phyloP scores from a whole-genome alignment of 1,284 basidiomycete genomes.

The Somion occarium region DNA sequence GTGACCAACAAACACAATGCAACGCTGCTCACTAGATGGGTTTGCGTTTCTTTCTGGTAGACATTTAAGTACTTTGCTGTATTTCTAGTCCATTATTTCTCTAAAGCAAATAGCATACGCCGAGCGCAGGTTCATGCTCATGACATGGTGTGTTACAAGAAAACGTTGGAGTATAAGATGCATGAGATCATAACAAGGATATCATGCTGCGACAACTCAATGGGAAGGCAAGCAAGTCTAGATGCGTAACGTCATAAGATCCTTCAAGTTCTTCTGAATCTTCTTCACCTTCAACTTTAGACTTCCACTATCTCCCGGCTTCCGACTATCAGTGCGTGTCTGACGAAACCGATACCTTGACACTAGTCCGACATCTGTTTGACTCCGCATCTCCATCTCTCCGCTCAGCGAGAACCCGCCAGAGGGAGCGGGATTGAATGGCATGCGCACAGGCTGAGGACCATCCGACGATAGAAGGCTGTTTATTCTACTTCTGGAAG shows the following conservation, averaged over 20 bases:
- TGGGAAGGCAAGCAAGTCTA: background rate
- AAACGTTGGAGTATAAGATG: too few relatives aligned
- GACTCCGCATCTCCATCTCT: conserved; percentile 46
- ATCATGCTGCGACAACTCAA: too few relatives aligned
- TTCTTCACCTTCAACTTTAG: conserved; percentile 36
- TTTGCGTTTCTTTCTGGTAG: background rate
- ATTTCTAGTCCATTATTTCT: background rate
- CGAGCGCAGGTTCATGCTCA: conserved; percentile 1
- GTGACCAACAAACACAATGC: conserved; percentile 43
- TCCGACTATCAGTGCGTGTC: conserved; percentile 13
- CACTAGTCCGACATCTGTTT: conserved; percentile 11
- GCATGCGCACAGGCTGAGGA: too few relatives aligned
- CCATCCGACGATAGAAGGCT: conserved; percentile 2
- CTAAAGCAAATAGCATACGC: background rate
- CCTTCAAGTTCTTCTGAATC: conserved; percentile 37
- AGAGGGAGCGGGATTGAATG: conserved; percentile 9
- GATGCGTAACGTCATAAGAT: conserved; percentile 25
- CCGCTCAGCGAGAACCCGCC: conserved; percentile 53
- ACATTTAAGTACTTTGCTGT: background rate
- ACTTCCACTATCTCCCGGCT: conserved; percentile 11
- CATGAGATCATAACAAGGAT: too few relatives aligned
- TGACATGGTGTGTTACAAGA: too few relatives aligned
- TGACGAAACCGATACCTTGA: conserved; percentile 15
- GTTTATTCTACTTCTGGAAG: background rate
- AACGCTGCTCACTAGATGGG: conserved; percentile 24